phyloP scores from a whole-genome alignment of 495 filamentous ascomycete genomes.

The Schizothecium vesticola region DNA sequence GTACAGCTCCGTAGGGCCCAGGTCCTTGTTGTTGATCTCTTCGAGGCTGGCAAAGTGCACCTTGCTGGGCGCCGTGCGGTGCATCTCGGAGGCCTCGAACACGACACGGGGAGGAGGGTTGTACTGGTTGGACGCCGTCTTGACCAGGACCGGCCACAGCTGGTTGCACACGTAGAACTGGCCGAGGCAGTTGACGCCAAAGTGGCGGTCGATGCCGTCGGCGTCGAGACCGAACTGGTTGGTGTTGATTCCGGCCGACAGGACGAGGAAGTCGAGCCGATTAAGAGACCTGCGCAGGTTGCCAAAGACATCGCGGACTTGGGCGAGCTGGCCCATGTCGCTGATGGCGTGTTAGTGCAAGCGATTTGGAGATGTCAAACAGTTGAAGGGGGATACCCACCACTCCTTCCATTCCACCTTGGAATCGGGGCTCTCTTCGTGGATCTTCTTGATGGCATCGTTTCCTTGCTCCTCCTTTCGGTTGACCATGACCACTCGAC shows the following conservation, averaged over 20 bases:
- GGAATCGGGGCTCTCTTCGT: slow-evolving; percentile 22
- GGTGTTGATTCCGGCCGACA: slow-evolving; percentile 47
- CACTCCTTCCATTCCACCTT: slow-evolving; percentile 41
- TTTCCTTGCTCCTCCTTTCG: slow-evolving; percentile 38
- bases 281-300: slow-evolving; percentile 25
- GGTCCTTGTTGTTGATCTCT: slow-evolving; percentile 50
- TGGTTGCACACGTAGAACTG: slow-evolving; percentile 42
- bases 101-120: slow-evolving; percentile 40
- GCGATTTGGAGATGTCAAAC: not conserved
- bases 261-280: slow-evolving; percentile 42
- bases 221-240: slow-evolving; percentile 35
- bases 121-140: slow-evolving; percentile 28
- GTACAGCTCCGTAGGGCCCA: slow-evolving; percentile 51
- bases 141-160: slow-evolving; percentile 40
- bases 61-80: slow-evolving; percentile 40
- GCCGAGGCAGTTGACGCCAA: slow-evolving; percentile 46
- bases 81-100: slow-evolving; percentile 51
- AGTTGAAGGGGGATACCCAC: not conserved
- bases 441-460: slow-evolving; percentile 34
- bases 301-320: slow-evolving; percentile 36
- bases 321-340: slow-evolving; percentile 36
- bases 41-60: slow-evolving; percentile 42
- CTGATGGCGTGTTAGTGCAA: not conserved
- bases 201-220: slow-evolving; percentile 48
- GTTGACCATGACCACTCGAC: slow-evolving; percentile 36